Evolutionary conservation across 2,329 filamentous ascomycete genomes (phyloP).

Genomic region (Talaromyces verruculosus): DNA sequence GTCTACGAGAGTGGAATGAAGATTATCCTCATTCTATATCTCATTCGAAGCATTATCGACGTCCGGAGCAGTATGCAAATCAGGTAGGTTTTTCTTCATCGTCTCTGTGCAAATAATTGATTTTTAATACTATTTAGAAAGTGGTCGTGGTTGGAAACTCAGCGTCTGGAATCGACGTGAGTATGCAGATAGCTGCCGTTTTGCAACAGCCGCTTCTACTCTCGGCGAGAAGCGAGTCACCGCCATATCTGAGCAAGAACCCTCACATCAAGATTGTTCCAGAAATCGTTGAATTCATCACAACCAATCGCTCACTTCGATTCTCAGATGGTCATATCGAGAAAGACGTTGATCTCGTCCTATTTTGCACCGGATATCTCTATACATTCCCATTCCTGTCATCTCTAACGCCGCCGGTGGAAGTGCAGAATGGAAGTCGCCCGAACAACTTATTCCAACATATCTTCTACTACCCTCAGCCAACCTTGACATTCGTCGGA

Average conservation of each 20-base stretch:
- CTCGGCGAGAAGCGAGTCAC: conserved; percentile 57
- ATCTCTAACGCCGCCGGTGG: conserved; percentile 53
- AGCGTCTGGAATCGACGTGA: conserved; percentile 81
- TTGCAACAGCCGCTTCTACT: conserved; percentile 64
- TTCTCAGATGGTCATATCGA: conserved; percentile 68
- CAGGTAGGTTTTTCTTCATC: conserved; percentile 49
- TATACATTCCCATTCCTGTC: conserved; percentile 75
- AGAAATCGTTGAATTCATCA: conserved; percentile 55
- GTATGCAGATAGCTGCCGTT: conserved; percentile 66
- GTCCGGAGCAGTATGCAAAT: conserved; percentile 59
- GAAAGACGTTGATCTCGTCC: conserved; percentile 67
- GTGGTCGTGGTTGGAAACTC: conserved; percentile 82
- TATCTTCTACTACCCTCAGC: conserved; percentile 71
- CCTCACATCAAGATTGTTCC: conserved; percentile 54
- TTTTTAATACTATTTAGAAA: conserved; percentile 47
- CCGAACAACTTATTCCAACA: conserved; percentile 76
- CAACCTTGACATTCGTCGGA: conserved; percentile 74
- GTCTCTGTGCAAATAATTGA: neutral
- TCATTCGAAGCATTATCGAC: conserved; percentile 80
- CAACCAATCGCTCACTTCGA: conserved; percentile 56
- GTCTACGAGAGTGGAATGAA: conserved; percentile 60
- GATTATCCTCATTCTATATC: conserved; percentile 61
- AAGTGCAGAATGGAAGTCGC: conserved; percentile 67
- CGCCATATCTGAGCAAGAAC: conserved; percentile 44
- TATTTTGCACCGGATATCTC: conserved; percentile 90